Evolutionary conservation across 2,329 filamentous ascomycete genomes (phyloP).

Genomic region (Pezicula neosporulosa): DNA sequence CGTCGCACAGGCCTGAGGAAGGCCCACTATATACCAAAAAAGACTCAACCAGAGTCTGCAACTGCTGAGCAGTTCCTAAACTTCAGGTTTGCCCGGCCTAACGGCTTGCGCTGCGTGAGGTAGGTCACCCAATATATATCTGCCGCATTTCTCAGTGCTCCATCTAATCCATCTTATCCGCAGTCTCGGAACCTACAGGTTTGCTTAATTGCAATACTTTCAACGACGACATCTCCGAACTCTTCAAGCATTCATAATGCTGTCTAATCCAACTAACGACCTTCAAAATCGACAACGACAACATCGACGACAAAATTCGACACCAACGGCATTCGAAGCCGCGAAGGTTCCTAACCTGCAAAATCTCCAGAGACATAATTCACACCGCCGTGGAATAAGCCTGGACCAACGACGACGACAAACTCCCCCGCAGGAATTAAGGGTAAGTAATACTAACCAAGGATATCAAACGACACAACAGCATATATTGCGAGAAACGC

Average conservation of each 20-base stretch:
- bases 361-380: conserved; percentile 47
- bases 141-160: conserved; percentile 1
- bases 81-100: conserved; percentile 63
- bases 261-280: conserved; percentile 71
- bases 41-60: conserved; percentile 35
- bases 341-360: conserved; percentile 67
- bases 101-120: conserved; percentile 85
- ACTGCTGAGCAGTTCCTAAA: conserved; percentile 44
- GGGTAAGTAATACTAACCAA: conserved; percentile 55
- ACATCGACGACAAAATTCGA: conserved; percentile 87
- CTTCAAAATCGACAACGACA: conserved; percentile 71
- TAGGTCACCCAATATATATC: conserved; percentile 33
- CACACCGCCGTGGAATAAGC: conserved; percentile 81
- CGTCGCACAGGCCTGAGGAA: conserved; percentile 21
- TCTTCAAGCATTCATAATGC: conserved; percentile 70
- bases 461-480: conserved; percentile 55
- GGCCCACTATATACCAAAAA: conserved; percentile 13
- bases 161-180: conserved; percentile 24
- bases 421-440: conserved; percentile 33
- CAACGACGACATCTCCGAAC: conserved; percentile 60
- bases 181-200: conserved; percentile 48
- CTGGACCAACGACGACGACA: conserved; percentile 69
- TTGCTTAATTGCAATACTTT: conserved; percentile 44
- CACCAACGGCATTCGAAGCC: conserved; percentile 73
- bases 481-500: conserved; percentile 85